phyloP scores from a whole-genome alignment of 805 yeast species.

The Saturnispora galanensis region DNA sequence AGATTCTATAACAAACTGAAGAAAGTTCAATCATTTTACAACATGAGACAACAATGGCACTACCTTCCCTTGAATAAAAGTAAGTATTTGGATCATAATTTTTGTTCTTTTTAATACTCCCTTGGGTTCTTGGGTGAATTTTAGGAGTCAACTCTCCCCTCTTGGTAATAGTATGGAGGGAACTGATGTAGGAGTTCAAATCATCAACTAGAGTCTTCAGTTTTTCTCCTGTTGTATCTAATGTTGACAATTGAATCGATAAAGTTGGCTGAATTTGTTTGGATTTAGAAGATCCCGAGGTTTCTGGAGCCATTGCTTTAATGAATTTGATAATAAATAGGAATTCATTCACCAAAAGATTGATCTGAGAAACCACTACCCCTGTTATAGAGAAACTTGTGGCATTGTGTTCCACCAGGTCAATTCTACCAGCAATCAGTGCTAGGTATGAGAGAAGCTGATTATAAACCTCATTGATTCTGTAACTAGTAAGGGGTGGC shows the following conservation, averaged over 20 bases:
- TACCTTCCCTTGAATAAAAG: slow-evolving; percentile 58
- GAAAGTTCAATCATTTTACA: slow-evolving; percentile 46
- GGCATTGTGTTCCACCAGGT: slow-evolving; percentile 64
- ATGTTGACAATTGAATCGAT: slow-evolving; percentile 31
- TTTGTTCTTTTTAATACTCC: background rate
- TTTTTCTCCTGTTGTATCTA: slow-evolving; percentile 34
- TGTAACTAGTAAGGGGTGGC: slow-evolving; percentile 53
- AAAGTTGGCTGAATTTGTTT: slow-evolving; percentile 1
- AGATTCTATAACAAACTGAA: slow-evolving; percentile 38
- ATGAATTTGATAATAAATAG: slow-evolving; percentile 20
- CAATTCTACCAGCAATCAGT: slow-evolving; percentile 64
- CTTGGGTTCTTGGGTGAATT: slow-evolving; percentile 7
- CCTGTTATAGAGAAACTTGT: slow-evolving; percentile 62
- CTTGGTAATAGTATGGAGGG: slow-evolving; percentile 35
- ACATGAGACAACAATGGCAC: slow-evolving; percentile 26
- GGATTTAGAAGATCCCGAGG: slow-evolving; percentile 25
- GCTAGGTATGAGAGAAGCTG: slow-evolving; percentile 53
- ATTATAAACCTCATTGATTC: slow-evolving; percentile 57
- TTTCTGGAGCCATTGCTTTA: slow-evolving; percentile 16
- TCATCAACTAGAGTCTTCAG: slow-evolving; percentile 53
- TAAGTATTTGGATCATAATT: slow-evolving; percentile 22
- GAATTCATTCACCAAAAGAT: slow-evolving; percentile 52
- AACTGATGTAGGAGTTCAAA: slow-evolving; percentile 54
- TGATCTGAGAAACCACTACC: slow-evolving; percentile 57
- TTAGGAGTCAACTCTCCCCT: slow-evolving; percentile 14